phyloP scores from a whole-genome alignment of 257 asterid species.

The Solanum virginianum region DNA sequence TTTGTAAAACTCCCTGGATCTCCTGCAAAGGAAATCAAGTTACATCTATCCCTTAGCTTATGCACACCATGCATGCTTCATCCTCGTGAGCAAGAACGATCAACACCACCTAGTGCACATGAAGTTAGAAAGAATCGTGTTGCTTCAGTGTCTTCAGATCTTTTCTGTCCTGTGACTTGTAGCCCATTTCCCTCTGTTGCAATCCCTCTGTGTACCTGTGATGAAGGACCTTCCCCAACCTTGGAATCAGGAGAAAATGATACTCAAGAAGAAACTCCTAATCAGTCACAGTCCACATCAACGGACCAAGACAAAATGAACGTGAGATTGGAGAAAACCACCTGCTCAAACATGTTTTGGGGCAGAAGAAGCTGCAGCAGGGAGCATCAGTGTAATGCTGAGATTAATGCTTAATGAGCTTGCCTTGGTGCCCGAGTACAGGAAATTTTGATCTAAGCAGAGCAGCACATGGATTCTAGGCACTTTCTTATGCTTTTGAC shows the following conservation, averaged over 20 bases:
- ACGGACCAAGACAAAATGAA: slow-evolving; percentile 42
- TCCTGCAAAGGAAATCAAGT: slow-evolving; percentile 50
- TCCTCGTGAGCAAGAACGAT: slow-evolving; percentile 50
- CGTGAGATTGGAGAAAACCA: slow-evolving; percentile 54
- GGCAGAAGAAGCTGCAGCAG: slow-evolving; percentile 95
- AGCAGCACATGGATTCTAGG: not conserved
- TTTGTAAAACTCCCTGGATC: slow-evolving; percentile 57
- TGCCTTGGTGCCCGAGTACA: not conserved
- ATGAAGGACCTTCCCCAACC: slow-evolving; percentile 58
- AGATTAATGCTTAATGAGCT: slow-evolving; percentile 51
- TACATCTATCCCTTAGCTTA: slow-evolving; percentile 56
- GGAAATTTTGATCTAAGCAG: not conserved
- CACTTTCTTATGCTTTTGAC: not conserved
- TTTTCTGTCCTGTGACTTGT: slow-evolving; percentile 77
- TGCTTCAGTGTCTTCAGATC: slow-evolving; percentile 66
- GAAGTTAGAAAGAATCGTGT: slow-evolving; percentile 57
- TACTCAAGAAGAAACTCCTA: slow-evolving; percentile 46
- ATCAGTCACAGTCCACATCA: slow-evolving; percentile 31
- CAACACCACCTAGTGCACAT: slow-evolving; percentile 40
- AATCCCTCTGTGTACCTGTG: slow-evolving; percentile 81
- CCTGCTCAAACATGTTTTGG: slow-evolving; percentile 91
- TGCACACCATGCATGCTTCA: slow-evolving; percentile 94
- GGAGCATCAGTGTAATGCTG: slow-evolving; percentile 92
- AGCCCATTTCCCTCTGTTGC: slow-evolving; percentile 89
- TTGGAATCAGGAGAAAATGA: slow-evolving; percentile 47